A percentile compares a stretch with the other conserved stretches of the same genome.
Evolutionary conservation across 495 filamentous ascomycete species (phyloP).

Genomic region (Penicillium bovifimosum): DNA sequence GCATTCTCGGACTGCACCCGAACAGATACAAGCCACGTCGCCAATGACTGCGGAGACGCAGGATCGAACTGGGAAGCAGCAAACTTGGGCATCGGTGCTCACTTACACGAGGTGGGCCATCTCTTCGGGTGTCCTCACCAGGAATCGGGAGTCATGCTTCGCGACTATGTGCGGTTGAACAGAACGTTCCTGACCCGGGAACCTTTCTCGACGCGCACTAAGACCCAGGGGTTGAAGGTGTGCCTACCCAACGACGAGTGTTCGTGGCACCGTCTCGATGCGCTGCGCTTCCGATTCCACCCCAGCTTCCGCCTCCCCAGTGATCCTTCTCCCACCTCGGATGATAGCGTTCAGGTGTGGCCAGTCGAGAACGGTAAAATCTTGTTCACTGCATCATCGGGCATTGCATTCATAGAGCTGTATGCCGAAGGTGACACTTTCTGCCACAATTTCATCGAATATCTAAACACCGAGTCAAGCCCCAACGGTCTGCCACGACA

Average conservation of each 20-base stretch:
- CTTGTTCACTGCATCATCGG: conserved; percentile 72
- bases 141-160: conserved; percentile 79
- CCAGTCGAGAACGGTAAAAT: conserved; percentile 76
- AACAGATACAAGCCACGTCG: conserved; percentile 74
- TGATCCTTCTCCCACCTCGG: conserved; percentile 58
- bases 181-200: conserved; percentile 76
- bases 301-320: conserved; percentile 83
- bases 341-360: conserved; percentile 84
- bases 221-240: conserved; percentile 66
- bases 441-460: conserved; percentile 77
- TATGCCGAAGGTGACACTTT: conserved; percentile 67
- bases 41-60: conserved; percentile 76
- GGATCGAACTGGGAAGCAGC: conserved; percentile 90
- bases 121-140: conserved; percentile 84
- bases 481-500: conserved; percentile 60
- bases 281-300: conserved; percentile 80
- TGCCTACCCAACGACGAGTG: conserved; percentile 74
- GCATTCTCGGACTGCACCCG: conserved; percentile 84
- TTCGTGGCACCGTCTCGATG: conserved; percentile 82
- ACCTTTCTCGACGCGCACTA: conserved; percentile 77
- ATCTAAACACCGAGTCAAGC: conserved; percentile 54
- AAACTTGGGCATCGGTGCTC: conserved; percentile 86
- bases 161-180: conserved; percentile 77
- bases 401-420: conserved; percentile 77
- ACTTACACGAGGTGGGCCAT: conserved; percentile 84